A percentile compares a stretch with the other conserved stretches of the same genome.
These are phyloP conservation scores for Daldinia concentrica DNA, from an alignment of 495 filamentous ascomycete genomes.

Conservation along the genomic window DNA sequence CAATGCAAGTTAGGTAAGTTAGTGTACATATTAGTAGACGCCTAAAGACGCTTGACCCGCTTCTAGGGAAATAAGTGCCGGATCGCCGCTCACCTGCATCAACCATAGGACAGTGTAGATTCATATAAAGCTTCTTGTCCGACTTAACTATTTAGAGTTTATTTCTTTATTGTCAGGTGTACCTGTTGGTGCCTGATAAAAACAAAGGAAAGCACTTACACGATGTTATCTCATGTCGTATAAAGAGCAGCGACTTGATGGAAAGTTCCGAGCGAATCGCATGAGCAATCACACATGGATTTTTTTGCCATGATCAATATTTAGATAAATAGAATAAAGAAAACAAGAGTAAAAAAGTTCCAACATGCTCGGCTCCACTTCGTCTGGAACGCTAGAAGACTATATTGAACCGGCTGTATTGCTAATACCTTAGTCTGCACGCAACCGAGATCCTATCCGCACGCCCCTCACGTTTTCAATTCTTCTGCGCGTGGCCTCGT, in stretches of 20 bases:
- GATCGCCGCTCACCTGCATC: slow-evolving; percentile 21
- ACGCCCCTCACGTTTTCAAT: slow-evolving; percentile 23
- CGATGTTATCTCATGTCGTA: neutral
- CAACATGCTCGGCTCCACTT: slow-evolving; percentile 30
- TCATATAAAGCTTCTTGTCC: slow-evolving; percentile 7
- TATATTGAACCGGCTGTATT: slow-evolving; percentile 39
- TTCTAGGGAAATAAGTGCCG: slow-evolving; percentile 37
- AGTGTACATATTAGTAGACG: slow-evolving; percentile 7
- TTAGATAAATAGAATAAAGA: slow-evolving; percentile 21
- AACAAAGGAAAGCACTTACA: neutral
- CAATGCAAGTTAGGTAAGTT: slow-evolving; percentile 7
- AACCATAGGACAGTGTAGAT: neutral
- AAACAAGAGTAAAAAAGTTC: neutral
- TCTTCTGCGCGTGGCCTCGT: slow-evolving; percentile 18
- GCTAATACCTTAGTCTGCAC: slow-evolving; percentile 31
- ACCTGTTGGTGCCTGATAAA: neutral
- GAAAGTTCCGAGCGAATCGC: slow-evolving; percentile 30
- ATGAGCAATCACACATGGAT: neutral
- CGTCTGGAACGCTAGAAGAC: slow-evolving; percentile 34
- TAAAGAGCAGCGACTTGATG: slow-evolving; percentile 3
- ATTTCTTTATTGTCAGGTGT: neutral
- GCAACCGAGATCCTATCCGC: slow-evolving; percentile 35
- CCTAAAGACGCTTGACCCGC: slow-evolving; percentile 12
- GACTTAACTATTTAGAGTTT: slow-evolving; percentile 18
- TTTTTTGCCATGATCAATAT: slow-evolving; percentile 6